Evolutionary conservation across 1,284 basidiomycete species (phyloP).

Genomic region (Cryptococcus jaspeensis): DNA sequence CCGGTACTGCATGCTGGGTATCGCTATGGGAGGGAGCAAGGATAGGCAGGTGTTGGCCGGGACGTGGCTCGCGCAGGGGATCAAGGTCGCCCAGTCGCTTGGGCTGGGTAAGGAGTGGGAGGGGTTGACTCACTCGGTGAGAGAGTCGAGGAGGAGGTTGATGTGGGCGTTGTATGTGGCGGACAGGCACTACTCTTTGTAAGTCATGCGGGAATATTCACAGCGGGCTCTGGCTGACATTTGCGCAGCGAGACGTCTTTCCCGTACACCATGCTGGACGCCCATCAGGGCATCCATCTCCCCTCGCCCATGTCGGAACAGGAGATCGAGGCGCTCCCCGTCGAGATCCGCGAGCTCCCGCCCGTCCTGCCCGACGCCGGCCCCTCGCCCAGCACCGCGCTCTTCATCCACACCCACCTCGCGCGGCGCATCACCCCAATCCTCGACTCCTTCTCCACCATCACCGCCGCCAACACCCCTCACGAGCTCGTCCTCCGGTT

Average conservation of each 20-base stretch:
- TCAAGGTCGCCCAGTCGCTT: constrained; percentile 44
- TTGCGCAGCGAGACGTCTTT: constrained; percentile 34
- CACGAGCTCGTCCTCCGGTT: constrained; percentile 40
- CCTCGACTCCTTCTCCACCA: constrained; percentile 42
- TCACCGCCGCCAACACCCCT: constrained; percentile 34
- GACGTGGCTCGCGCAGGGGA: constrained; percentile 40
- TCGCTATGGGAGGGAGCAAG: constrained; percentile 7
- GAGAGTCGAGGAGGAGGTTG: constrained; percentile 42
- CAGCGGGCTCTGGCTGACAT: not conserved
- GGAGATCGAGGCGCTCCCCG: constrained; percentile 38
- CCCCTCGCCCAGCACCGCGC: constrained; percentile 38
- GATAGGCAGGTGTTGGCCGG: constrained; percentile 33
- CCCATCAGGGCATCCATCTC: constrained; percentile 40
- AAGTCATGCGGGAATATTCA: constrained; percentile 12
- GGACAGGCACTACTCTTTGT: constrained; percentile 42
- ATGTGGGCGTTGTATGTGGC: constrained; percentile 47
- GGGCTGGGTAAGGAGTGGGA: constrained; percentile 47
- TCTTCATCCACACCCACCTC: constrained; percentile 45
- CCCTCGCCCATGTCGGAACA: constrained; percentile 44
- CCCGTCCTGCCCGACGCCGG: constrained; percentile 34
- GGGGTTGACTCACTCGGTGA: constrained; percentile 39
- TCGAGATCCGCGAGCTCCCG: constrained; percentile 30
- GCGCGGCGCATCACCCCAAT: constrained; percentile 40
- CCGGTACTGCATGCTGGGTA: constrained; percentile 36
- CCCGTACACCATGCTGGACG: constrained; percentile 46